Evolutionary conservation across 2,329 filamentous ascomycete species (phyloP).

Genomic region (Monilinia fructicola): DNA sequence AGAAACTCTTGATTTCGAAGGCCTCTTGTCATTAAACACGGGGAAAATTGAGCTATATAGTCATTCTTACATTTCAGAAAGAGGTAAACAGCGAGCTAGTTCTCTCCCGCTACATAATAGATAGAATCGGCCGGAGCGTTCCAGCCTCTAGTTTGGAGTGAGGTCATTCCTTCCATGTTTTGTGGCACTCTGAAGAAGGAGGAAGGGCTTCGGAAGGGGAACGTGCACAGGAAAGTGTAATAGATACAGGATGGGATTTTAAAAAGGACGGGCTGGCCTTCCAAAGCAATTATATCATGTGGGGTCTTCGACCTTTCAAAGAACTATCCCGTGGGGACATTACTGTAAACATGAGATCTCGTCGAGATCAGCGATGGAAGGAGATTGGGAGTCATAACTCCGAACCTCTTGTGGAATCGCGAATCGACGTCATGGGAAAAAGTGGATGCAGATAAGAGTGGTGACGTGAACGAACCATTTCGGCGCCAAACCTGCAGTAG

Average conservation of each 20-base stretch:
- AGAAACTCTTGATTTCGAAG: not conserved
- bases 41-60: not conserved
- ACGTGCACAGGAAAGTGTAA: too few relatives aligned
- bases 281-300: too few relatives aligned
- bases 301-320: not conserved
- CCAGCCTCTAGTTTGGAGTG: not conserved
- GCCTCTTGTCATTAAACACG: not conserved
- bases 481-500: not conserved
- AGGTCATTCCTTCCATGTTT: slow-evolving; percentile 9
- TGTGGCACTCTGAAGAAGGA: not conserved
- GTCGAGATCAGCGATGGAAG: not conserved
- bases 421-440: slow-evolving; percentile 11
- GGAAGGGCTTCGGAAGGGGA: not conserved
- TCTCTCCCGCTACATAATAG: not conserved
- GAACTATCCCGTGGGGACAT: not conserved
- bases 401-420: not conserved
- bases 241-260: too few relatives aligned
- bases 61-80: not conserved
- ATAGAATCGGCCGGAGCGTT: not conserved
- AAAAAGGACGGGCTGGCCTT: not conserved
- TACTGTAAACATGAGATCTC: not conserved
- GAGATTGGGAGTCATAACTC: not conserved
- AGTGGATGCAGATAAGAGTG: not conserved
- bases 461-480: slow-evolving; percentile 7
- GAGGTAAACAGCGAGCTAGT: not conserved